Conservation (phyloP, 768 basidiomycete species). For the Jaapia argillacea region DNA sequence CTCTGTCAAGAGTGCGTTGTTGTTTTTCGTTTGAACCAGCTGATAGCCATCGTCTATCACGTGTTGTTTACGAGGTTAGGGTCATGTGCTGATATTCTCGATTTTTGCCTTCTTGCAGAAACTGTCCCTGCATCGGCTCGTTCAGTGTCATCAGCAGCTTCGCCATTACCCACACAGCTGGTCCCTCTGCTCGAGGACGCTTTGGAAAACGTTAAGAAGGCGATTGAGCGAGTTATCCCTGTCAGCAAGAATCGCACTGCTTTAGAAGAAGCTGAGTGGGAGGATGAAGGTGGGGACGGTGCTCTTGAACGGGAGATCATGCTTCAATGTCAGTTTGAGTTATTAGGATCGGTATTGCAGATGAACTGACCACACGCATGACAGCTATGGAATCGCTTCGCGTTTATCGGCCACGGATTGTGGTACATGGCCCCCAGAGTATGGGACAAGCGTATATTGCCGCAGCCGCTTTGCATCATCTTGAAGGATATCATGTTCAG, state of each 20-base stretch:
- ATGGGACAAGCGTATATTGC: slow-evolving; percentile 92
- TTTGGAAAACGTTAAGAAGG: slow-evolving; percentile 61
- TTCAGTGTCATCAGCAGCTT: slow-evolving; percentile 78
- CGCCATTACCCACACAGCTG: slow-evolving; percentile 79
- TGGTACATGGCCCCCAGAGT: slow-evolving; percentile 69
- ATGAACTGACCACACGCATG: slow-evolving; percentile 3
- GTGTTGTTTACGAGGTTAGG: neutral
- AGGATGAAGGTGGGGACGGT: slow-evolving; percentile 74
- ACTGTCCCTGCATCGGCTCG: slow-evolving; percentile 92
- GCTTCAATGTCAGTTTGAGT: slow-evolving; percentile 57
- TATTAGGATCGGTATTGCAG: neutral
- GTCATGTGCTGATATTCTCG: neutral
- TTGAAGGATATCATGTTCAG: slow-evolving; percentile 95
- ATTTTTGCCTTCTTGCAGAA: slow-evolving; percentile 39
- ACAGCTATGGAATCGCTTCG: slow-evolving; percentile 87
- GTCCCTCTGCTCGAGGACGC: slow-evolving; percentile 62
- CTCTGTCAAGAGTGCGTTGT: slow-evolving; percentile 78
- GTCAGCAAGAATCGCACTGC: slow-evolving; percentile 72
- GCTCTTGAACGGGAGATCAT: slow-evolving; percentile 83
- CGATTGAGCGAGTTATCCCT: slow-evolving; percentile 71
- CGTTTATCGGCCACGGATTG: slow-evolving; percentile 80
- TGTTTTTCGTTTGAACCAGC: no score
- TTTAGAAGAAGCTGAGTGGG: slow-evolving; percentile 92
- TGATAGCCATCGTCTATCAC: neutral
- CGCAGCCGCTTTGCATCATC: slow-evolving; percentile 82